Base-by-base conservation (phyloP, 768 basidiomycete genomes). In the Amanita pallidorosea region DNA sequence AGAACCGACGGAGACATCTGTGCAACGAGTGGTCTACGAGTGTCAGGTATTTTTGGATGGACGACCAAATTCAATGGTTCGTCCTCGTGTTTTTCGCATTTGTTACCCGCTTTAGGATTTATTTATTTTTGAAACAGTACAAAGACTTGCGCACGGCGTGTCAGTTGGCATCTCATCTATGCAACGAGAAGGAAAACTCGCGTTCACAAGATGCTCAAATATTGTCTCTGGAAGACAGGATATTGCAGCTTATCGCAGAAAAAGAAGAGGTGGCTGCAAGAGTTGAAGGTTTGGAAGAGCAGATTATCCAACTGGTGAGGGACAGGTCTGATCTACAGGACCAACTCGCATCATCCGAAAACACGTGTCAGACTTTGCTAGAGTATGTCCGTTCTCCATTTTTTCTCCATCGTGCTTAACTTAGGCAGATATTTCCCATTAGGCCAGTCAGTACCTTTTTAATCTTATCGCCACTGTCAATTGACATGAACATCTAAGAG, bases 21-120 rank as follows among this genome's bases (percentile, higher is more conserved):
- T 79, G 31, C 73, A 74, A 22, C 62, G 72, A 53, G 62, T 80
- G 27, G 76, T 81, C 47, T 67, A 72, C 7, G 76, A 80, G 18
- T 68, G 72, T 43, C 70, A 64, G 52, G 57, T 67, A 0, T 82
- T 79, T 54, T 65, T 81, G 52, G 62, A 68, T 31, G 61, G 59
- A 0, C 70, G 71, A 53, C 72, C 74, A 18, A 68, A 70, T 13
- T 65, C 67, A 53, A 60, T 70, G 66, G 80, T 80, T 42, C 47
- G 66, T 53, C 51, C 48, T 45, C 49, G 17, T 47, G 7, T 41
- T 11, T 54, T n/a, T 51, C 37, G 25, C 27, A 40, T 41, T 25
- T 22, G 7, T 7, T 35, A 31, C 41, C 31, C 25, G 47, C 33
- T 31, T 45, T 22, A 53, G 25, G 17, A 54, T 56, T 50, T 17